Evolutionary conservation across 2,329 filamentous ascomycete genomes (phyloP), one percentile per base, ranked within the genome.

Genomic region (Metarhizium album): DNA sequence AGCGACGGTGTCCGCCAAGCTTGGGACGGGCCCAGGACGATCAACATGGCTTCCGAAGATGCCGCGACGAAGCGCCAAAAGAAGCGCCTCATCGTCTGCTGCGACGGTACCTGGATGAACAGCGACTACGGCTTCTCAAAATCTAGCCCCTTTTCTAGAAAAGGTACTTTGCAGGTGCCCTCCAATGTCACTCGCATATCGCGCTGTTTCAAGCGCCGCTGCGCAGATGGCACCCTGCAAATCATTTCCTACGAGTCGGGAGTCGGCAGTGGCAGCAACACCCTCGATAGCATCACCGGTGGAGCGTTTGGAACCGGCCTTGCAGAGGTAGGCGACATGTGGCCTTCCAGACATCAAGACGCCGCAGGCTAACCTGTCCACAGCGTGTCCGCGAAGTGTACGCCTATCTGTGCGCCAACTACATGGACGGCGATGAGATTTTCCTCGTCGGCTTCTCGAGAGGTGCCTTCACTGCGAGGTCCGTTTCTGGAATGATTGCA

Each of bases 121-220:
- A 72, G 73, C 38, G 74, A 76, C 59, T 72, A 71, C 46, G 73
- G 73, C 45, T 74, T 70, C 56, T 62, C 66, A 38, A 71, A 73
- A 58, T 61, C 67, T 2, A 64, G 63, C 14, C 51, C 70, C 9
- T 59, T 64, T 37, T 64, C 67, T 27, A 63, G 64, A 14, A 56
- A 65, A 37, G 67, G 69, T n/a, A 68, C 61, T 16, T 63, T 75
- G 35, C 73, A 78, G 55, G 63, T 76, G 18, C 75, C 78, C 0
- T 80, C 78, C 47, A 83, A 83, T 54, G 77, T 83, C 42, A 82
- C 79, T 16, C 75, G 78, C 22, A 76, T 83, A 50, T 75, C 76
- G 13, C 73, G 78, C 38, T 77, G 76, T 50, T 74, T 83, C 58
- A 74, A 73, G 55, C 71, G 73, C 37, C 66, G 61, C 38, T 76